Evolutionary conservation across 2,329 filamentous ascomycete species (phyloP), one percentile per base, ranked within the genome.

Genomic region (Aphanocladium album): DNA sequence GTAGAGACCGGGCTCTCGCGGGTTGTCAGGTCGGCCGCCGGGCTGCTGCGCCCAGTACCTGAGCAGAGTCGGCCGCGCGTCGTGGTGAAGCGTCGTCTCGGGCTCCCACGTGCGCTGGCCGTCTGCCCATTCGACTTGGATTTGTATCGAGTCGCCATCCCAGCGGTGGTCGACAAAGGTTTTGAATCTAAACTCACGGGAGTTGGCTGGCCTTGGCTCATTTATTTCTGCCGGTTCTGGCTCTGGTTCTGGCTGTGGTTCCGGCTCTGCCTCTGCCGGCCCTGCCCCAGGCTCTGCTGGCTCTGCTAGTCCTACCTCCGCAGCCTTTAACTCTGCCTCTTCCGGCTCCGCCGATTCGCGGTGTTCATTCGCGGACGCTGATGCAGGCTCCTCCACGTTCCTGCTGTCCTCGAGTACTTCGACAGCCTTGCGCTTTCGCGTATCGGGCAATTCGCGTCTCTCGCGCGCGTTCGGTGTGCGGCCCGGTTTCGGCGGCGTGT

Each of bases 41-140:
- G 51, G 45, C 55, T 66, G 60, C 12, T 47, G 46, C 43, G 67
- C 54, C 74, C 74, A 76, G 62, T 72, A 76, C 4, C 60, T 63
- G 21, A 76, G 67, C 6, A 76, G 68, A 0, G 64, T 62, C 0
- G 69, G 57, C 7, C 66, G 71, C 27, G 67, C 68, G 51, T 76
- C 74, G 27, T 65, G 60, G 51, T 76, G 74, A 19, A 76, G 62
- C 39, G 66, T 67, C 9, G 65, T 62, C 56, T 76, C 74, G 11
- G 68, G 66, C 52, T 73, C 72, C 74, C 73, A 76, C 1, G 72
- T 75, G 2, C 52, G 46, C 3, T 68, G 62, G 21, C 70, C 68
- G 2, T 57, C 43, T 7, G 67, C 67, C 73, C 73, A 76, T 25
- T 72, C 63, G 5, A 95, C 68, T 8, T 65, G 57, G 5, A 76